Base-by-base conservation (phyloP, 805 yeast species). In the Starmerella geochares region DNA sequence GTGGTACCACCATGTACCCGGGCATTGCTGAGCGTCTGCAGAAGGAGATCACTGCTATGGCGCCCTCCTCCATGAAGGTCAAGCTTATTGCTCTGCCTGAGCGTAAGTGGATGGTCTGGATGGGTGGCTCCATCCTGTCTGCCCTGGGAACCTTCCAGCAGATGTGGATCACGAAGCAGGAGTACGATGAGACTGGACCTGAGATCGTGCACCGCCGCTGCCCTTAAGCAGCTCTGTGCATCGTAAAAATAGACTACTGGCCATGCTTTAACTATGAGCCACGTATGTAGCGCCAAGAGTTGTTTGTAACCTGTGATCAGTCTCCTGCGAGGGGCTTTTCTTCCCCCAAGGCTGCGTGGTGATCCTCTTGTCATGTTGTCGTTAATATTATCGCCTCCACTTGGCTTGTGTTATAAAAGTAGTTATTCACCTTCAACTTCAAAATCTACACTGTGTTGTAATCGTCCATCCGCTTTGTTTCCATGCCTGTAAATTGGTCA, bases 1-100 rank as follows among this genome's bases (percentile, higher is more conserved):
- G 98, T 80, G 98, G 98, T 84, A 88, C 97, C 66, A 92, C 98
- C 64, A 87, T 92, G 97, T 92, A 87, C 95, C 96, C 96, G 75
- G 98, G 98, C 78, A 88, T 92, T 73, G 96, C 96, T 73, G 97
- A 92, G 81, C 90, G 98, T 80, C 86, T 92, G 95, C 97, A 90
- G 80, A 90, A 90, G 86, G 98, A 92, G 79, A 87, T 92, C 68
- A 86, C 96, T 65, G 95, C 96, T 65, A 82, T 92, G 78, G 98
- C 98, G 70, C 97, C 97, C 74, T 86, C 96, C 63, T 86, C 96
- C 56, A 92, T 92, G 96, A 92, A 92, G 87, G 95, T 92, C 69
- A 92, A 92, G 84, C 88, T 92, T 71, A 84, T 84, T 71, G 98
- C 98, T 71, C 96, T 97, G 63, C 97, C 97, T 62, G 98, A 92